Evolutionary conservation across 768 basidiomycete genomes (phyloP).

Genomic region (Boletus rubroflammeus): DNA sequence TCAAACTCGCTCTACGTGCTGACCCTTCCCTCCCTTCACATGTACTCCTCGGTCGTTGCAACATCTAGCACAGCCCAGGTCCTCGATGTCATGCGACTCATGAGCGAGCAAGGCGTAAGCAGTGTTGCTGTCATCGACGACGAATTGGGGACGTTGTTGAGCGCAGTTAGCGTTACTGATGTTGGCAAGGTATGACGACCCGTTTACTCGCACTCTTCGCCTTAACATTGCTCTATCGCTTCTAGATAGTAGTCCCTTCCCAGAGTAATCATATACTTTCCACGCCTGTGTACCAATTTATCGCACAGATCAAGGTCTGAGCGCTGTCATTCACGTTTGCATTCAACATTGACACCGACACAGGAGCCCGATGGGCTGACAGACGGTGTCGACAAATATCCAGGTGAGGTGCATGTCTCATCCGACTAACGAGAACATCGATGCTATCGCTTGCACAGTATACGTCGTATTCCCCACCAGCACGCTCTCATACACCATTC

Average conservation of each 20-base stretch:
- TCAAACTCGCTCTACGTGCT: constrained; percentile 54
- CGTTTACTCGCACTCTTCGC: not conserved
- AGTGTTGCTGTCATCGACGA: constrained; percentile 76
- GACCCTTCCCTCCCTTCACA: constrained; percentile 60
- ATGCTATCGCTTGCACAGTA: constrained; percentile 38
- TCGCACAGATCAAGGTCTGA: constrained; percentile 66
- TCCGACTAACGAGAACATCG: not conserved
- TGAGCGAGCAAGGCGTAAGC: constrained; percentile 85
- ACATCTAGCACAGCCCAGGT: constrained; percentile 58
- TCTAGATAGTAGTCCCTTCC: constrained; percentile 72
- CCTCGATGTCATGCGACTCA: constrained; percentile 77
- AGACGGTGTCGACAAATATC: constrained; percentile 77
- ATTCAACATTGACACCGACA: constrained; percentile 1
- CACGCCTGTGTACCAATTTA: constrained; percentile 64
- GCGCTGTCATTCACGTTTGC: not conserved
- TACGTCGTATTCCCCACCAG: constrained; percentile 70
- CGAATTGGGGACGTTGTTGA: constrained; percentile 56
- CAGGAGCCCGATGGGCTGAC: constrained; percentile 72
- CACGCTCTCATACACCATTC: constrained; percentile 64
- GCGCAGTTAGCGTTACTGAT: constrained; percentile 81
- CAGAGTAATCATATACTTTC: constrained; percentile 75
- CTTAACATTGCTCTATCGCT: not conserved
- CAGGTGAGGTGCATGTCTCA: constrained; percentile 42
- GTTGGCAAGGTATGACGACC: constrained; percentile 57
- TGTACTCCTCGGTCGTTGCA: constrained; percentile 62